Evolutionary conservation across 306 rosid species (phyloP).

Genomic region (Vigna angularis): DNA sequence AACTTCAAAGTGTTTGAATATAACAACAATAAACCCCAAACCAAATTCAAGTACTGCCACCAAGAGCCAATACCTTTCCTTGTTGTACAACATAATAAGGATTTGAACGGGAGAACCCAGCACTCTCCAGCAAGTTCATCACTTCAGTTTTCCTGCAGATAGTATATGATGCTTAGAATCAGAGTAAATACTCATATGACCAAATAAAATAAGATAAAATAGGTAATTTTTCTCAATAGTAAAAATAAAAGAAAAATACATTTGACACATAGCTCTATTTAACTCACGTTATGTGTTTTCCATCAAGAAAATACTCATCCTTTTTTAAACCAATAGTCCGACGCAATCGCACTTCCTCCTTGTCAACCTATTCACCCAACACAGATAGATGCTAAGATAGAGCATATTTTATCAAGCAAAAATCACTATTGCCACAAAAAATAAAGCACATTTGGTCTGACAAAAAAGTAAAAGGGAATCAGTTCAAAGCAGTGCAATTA

Average conservation of each 20-base stretch:
- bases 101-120: slow-evolving; percentile 99
- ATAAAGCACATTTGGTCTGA: neutral
- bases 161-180: slow-evolving; percentile 20
- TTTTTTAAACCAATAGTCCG: slow-evolving; percentile 87
- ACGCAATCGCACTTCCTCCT: slow-evolving; percentile 97
- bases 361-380: slow-evolving; percentile 77
- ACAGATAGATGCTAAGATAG: slow-evolving; percentile 27
- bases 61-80: slow-evolving; percentile 76
- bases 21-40: slow-evolving; percentile 37
- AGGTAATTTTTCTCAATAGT: neutral
- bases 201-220: slow-evolving; percentile 25
- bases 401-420: slow-evolving; percentile 9
- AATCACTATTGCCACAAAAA: neutral
- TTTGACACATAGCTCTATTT: slow-evolving; percentile 12
- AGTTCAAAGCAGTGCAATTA: slow-evolving; percentile 3
- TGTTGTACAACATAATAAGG: slow-evolving; percentile 99
- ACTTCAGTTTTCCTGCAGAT: slow-evolving; percentile 91
- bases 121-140: slow-evolving; percentile 99
- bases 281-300: slow-evolving; percentile 96
- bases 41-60: slow-evolving; percentile 28
- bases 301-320: slow-evolving; percentile 95
- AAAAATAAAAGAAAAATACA: slow-evolving; percentile 10
- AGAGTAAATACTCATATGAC: slow-evolving; percentile 20
- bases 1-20: slow-evolving; percentile 29
- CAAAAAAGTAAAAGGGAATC: slow-evolving; percentile 5